Evolutionary conservation across 2,329 filamentous ascomycete species (phyloP).

Genomic region (Lachnellula subtilissima): DNA sequence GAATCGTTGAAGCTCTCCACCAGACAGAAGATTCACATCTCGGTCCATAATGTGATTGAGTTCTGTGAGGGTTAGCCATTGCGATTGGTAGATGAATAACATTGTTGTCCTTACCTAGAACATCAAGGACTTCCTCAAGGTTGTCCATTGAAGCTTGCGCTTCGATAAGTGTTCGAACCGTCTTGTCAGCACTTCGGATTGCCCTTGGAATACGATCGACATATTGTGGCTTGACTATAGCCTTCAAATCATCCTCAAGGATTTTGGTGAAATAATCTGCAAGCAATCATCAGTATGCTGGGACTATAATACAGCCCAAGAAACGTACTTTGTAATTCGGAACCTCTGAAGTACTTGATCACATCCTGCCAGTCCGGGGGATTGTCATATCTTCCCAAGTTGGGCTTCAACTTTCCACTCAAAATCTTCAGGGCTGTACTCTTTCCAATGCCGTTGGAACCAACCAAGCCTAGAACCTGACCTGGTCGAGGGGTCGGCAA

Average conservation of each 20-base stretch:
- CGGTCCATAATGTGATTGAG: constrained; percentile 86
- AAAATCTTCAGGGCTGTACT: constrained; percentile 99
- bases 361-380: constrained; percentile 99
- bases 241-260: constrained; percentile 93
- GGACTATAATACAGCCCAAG: not conserved
- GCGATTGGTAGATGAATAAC: not conserved
- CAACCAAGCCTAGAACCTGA: constrained; percentile 91
- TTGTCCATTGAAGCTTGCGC: constrained; percentile 73
- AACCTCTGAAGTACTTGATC: constrained; percentile 95
- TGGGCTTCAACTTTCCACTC: constrained; percentile 97
- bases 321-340: constrained; percentile 84
- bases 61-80: constrained; percentile 44
- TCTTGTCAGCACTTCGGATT: constrained; percentile 75
- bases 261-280: constrained; percentile 98
- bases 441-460: constrained; percentile 99
- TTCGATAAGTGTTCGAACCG: constrained; percentile 73
- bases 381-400: constrained; percentile 90
- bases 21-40: constrained; percentile 84
- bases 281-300: constrained; percentile 6
- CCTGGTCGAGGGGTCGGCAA: constrained; percentile 93
- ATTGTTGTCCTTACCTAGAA: constrained; percentile 51
- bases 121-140: constrained; percentile 73
- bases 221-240: constrained; percentile 95
- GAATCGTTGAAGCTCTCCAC: constrained; percentile 97
- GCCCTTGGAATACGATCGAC: constrained; percentile 97